Evolutionary conservation across 2,329 filamentous ascomycete genomes (phyloP), one percentile per base, ranked within the genome.

Genomic region (Botrytis cinerea): DNA sequence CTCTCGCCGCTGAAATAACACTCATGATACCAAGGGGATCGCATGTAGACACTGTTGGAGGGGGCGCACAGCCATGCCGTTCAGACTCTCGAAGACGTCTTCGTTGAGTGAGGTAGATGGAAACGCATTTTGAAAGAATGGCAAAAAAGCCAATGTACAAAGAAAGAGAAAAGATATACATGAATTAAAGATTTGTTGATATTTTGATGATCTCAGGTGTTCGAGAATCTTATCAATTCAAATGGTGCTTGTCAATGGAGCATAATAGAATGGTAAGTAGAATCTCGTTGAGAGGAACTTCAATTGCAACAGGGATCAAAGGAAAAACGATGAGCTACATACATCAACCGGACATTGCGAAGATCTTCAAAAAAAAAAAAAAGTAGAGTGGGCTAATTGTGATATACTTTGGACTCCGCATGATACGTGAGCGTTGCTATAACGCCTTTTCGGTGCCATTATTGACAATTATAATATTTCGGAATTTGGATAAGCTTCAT

Each of bases 141-240:
- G 45, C 32, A 25, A 51, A 51, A 51, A n/a, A 12, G 46, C 63
- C 45, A 67, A 38, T 67, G 12, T 25, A 51, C 22, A 67, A n/a
- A n/a, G 48, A 48, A 20, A 67, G 63, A n/a, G 63, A 51, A 46
- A 67, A 46, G 45, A 51, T 67, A 67, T 67, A 67, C 63, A 67
- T 67, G 61, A 45, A n/a, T 45, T 20, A 22, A 64, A 22, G 46
- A 51, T 10, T 48, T 38, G 45, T 38, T n/a, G 43, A 38, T 38
- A 35, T n/a, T 48, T 64, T 2, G 22, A 20, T 51, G 28, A 67
- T 46, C 45, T 48, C 28, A 66, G 4, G n/a, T 66, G 28, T 48
- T 48, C 18, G 43, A 66, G 46, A 66, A 16, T 48, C 63, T 9
- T 51, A 35, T 67, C 28, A 51, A 51, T 35, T 38, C 20, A 67